phyloP scores from a whole-genome alignment of 768 basidiomycete species.

The Amanita pseudoporphyria region DNA sequence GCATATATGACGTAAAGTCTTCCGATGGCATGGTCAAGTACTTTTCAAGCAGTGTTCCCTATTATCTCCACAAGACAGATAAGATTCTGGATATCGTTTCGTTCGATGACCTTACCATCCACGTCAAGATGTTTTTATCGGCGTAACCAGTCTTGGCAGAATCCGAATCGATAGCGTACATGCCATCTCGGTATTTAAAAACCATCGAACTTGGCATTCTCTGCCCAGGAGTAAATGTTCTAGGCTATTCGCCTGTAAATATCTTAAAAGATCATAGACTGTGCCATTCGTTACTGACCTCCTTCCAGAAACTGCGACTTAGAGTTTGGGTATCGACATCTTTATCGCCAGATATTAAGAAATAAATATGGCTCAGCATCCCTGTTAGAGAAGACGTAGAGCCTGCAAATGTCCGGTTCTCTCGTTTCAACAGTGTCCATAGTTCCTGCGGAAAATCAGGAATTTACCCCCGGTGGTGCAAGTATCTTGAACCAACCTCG shows the following conservation, averaged over 20 bases:
- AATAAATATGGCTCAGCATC: slow-evolving; percentile 81
- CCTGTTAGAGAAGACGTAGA: slow-evolving; percentile 87
- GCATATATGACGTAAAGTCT: slow-evolving; percentile 53
- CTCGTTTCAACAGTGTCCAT: slow-evolving; percentile 43
- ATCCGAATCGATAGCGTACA: slow-evolving; percentile 58
- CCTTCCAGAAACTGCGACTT: slow-evolving; percentile 46
- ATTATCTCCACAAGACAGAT: slow-evolving; percentile 1
- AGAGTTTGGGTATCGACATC: slow-evolving; percentile 51
- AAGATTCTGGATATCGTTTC: background rate
- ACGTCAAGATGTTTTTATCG: slow-evolving; percentile 64
- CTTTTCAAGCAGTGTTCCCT: slow-evolving; percentile 89
- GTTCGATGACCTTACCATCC: slow-evolving; percentile 43
- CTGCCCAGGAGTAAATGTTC: slow-evolving; percentile 68
- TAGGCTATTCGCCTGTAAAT: slow-evolving; percentile 27
- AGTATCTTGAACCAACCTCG: slow-evolving; percentile 29
- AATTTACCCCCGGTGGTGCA: background rate
- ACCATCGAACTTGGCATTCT: slow-evolving; percentile 65
- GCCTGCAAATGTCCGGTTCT: slow-evolving; percentile 61
- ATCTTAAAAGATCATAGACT: slow-evolving; percentile 4
- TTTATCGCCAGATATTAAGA: slow-evolving; percentile 69
- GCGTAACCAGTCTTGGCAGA: slow-evolving; percentile 27
- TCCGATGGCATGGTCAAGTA: slow-evolving; percentile 60
- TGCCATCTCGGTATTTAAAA: slow-evolving; percentile 55
- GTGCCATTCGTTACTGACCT: slow-evolving; percentile 33
- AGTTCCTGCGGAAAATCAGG: slow-evolving; percentile 42